Base-by-base conservation (phyloP, 2,329 filamentous ascomycete genomes). In the Nemania abortiva region DNA sequence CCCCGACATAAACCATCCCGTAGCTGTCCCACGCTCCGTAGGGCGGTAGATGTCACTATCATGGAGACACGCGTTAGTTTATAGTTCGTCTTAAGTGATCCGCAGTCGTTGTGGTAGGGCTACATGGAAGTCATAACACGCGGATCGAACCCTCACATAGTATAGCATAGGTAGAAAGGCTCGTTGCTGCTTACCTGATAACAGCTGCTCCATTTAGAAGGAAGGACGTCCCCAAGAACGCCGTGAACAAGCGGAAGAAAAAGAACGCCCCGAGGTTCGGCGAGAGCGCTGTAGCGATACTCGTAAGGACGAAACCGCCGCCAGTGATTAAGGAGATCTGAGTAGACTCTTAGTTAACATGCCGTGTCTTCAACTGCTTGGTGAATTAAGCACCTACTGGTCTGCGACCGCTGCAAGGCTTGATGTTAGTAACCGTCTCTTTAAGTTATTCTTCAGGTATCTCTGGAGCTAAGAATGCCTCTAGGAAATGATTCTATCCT, bases 151-250 rank as follows among this genome's bases (percentile, higher is more conserved):
- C 2, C 7, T 20, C 31, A 7, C 7, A 29, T 11, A 47, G 47
- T n/a, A n/a, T n/a, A n/a, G n/a, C 2, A 34, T 6, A 57, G 20
- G 6, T 20, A 50, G 2, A 24, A 37, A 24, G 9, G 24, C 27
- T n/a, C 11, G 27, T 52, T 22, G 13, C 13, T 1, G 66, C 72
- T 65, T 73, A 84, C 84, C 90, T 90, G 64, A 94, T 89, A 63
- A 90, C 90, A 2, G 89, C 88, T 13, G 88, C 88, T 0, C 92
- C 92, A 49, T 94, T 87, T 11, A 93, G 87, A 13, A 95, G 83
- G 72, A 95, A 93, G 0, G 89, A 88, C 0, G 91, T 94, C 15
- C 92, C 92, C 80, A 92, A 89, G 74, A 94, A 91, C 0, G 91
- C 92, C 0, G 91, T 92, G 31, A 93, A 82, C 55, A 92, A 88